Evolutionary conservation across 1,284 basidiomycete genomes (phyloP).

Genomic region (Puccinia hordei): DNA sequence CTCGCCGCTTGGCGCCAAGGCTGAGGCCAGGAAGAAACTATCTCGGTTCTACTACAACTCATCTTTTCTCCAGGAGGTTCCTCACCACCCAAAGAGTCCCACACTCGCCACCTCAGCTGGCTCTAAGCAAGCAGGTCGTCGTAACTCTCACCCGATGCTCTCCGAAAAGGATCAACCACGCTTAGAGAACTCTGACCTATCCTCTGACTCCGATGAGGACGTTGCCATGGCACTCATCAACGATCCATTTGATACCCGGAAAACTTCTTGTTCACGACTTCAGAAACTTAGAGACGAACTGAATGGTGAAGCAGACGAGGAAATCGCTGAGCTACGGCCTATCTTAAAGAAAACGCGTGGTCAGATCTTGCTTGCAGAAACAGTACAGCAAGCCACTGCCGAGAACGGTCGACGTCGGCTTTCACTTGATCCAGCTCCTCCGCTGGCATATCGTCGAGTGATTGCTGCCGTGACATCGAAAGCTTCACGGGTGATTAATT

Average conservation of each 20-base stretch:
- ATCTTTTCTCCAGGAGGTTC: background rate
- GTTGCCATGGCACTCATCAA: slow-evolving; percentile 13
- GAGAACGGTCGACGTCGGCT: slow-evolving; percentile 34
- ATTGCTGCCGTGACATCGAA: slow-evolving; percentile 20
- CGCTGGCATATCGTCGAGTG: background rate
- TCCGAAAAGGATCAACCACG: background rate
- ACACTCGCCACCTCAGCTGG: slow-evolving; percentile 18
- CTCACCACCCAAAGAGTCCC: slow-evolving; percentile 29
- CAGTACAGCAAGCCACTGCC: slow-evolving; percentile 41
- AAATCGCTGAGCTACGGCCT: slow-evolving; percentile 24
- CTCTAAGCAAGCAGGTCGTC: slow-evolving; percentile 7
- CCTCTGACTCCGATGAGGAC: slow-evolving; percentile 40
- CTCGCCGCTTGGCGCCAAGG: slow-evolving; percentile 20
- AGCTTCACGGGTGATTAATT: background rate
- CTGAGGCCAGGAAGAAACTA: slow-evolving; percentile 15
- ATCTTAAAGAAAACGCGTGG: slow-evolving; percentile 36
- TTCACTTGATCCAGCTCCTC: slow-evolving; percentile 29
- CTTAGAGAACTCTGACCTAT: slow-evolving; percentile 14
- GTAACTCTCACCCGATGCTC: background rate
- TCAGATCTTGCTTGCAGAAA: slow-evolving; percentile 30
- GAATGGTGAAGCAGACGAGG: background rate
- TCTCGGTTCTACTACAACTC: slow-evolving; percentile 32
- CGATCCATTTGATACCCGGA: background rate
- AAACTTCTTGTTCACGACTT: slow-evolving; percentile 16
- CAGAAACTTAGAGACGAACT: background rate